These are phyloP conservation scores for Astrephomene gubernaculifera DNA, from an alignment of 139 green algal species.

Conservation along the genomic window DNA sequence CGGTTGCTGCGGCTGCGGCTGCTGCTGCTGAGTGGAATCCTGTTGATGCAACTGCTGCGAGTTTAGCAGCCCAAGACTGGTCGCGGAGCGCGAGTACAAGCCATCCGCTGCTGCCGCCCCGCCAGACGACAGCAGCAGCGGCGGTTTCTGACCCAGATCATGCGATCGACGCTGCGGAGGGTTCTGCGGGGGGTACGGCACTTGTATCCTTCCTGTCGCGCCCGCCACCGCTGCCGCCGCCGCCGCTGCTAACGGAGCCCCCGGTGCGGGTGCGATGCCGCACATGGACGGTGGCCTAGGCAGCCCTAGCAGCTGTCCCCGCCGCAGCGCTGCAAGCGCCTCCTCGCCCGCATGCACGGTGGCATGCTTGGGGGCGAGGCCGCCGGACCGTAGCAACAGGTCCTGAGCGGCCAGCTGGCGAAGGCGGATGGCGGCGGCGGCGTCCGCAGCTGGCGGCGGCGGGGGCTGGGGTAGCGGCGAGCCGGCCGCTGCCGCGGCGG, in stretches of 20 bases:
- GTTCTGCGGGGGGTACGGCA: no score
- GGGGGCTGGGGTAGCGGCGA: background rate
- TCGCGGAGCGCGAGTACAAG: background rate
- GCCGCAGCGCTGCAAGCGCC: background rate
- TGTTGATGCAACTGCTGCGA: background rate
- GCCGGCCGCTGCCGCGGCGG: background rate
- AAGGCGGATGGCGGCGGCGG: background rate
- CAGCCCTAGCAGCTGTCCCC: constrained; percentile 1
- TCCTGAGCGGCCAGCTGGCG: constrained; percentile 28
- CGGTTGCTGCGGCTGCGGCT: background rate
- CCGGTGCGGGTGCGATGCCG: no score
- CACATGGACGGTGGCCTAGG: background rate
- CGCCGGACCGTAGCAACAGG: constrained; percentile 2
- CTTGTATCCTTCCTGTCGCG: background rate
- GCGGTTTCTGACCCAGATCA: background rate
- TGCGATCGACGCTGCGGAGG: background rate
- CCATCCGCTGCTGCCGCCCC: no score
- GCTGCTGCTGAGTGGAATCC: background rate
- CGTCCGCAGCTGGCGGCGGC: constrained; percentile 1
- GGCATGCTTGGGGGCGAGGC: constrained; percentile 2
- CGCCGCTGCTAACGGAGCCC: no score
- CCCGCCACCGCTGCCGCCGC: background rate
- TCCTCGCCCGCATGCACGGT: constrained; percentile 34
- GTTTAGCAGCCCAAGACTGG: background rate
- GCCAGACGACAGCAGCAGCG: background rate